Conservation (phyloP, 352 stramenopile genomes). For the Pythium rhizo-oryzae region DNA sequence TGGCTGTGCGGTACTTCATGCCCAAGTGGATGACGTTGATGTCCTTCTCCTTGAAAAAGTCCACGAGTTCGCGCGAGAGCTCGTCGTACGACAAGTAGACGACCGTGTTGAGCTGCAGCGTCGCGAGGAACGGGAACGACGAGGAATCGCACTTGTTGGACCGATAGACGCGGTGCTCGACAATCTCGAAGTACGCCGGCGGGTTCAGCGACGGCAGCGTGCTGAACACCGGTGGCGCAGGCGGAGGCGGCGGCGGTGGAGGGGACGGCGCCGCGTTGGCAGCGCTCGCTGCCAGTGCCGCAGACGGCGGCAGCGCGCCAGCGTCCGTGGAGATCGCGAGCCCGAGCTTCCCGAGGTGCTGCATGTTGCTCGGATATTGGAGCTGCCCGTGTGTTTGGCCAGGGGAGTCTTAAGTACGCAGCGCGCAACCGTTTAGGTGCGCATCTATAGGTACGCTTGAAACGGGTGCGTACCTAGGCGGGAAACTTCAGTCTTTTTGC, state of each 20-base stretch:
- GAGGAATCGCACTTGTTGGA: conserved; percentile 89
- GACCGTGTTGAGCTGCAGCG: conserved; percentile 81
- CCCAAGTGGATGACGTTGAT: conserved; percentile 84
- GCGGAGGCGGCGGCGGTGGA: background rate
- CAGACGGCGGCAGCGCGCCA: background rate
- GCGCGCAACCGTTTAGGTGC: background rate
- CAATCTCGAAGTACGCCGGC: conserved; percentile 88
- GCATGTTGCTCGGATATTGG: background rate
- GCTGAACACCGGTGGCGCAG: conserved; percentile 38
- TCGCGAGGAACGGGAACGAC: conserved; percentile 82
- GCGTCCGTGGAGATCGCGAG: conserved; percentile 27
- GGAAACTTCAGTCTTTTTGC: conserved; percentile 6
- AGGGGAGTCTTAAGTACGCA: background rate
- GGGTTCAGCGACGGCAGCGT: conserved; percentile 81
- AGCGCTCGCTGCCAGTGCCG: background rate
- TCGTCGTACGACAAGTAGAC: conserved; percentile 88
- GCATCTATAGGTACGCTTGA: background rate
- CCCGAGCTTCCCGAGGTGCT: conserved; percentile 16
- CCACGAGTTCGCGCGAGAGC: conserved; percentile 70
- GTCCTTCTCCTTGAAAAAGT: conserved; percentile 85
- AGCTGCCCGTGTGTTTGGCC: background rate
- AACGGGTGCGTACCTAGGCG: background rate
- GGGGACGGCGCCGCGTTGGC: background rate
- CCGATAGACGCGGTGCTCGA: conserved; percentile 82
- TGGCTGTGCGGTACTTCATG: conserved; percentile 75